A percentile compares a stretch with the other conserved stretches of the same genome.
Conservation (phyloP, 371 early-diverging fungal genomes). For the Batkoa obscura region DNA sequence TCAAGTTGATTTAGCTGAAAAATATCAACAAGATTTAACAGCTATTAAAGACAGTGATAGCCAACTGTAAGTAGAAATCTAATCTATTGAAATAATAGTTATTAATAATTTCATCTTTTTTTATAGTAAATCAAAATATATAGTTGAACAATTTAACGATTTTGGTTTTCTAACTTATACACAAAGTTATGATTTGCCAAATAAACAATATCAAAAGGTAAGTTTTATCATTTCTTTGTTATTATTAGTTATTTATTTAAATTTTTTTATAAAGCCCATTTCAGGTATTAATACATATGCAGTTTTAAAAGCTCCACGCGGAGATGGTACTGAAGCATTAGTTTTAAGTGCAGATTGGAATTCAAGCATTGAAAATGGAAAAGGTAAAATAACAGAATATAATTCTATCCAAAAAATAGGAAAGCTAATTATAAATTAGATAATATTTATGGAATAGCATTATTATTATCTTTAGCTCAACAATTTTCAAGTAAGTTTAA, state of each 20-base stretch:
- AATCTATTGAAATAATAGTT: no score
- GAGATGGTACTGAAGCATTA: conserved; percentile 80
- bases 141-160: no score
- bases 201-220: neutral
- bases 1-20: no score
- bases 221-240: neutral
- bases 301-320: conserved; percentile 60
- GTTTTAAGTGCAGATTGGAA: conserved; percentile 23
- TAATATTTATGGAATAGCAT: conserved; percentile 56
- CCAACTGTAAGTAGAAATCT: no score
- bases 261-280: neutral
- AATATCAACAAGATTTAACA: no score
- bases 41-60: no score
- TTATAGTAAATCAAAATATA: no score
- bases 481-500: conserved; percentile 39
- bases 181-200: no score
- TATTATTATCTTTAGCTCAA: conserved; percentile 51
- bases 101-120: no score
- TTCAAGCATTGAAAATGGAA: conserved; percentile 3
- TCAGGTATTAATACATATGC: conserved; percentile 65
- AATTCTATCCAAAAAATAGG: neutral
- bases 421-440: conserved; percentile 13
- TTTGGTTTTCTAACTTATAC: no score
- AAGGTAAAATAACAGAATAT: neutral
- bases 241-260: neutral